Evolutionary conservation across 2,329 filamentous ascomycete species (phyloP).

Genomic region (Hymenoscyphus scutula): DNA sequence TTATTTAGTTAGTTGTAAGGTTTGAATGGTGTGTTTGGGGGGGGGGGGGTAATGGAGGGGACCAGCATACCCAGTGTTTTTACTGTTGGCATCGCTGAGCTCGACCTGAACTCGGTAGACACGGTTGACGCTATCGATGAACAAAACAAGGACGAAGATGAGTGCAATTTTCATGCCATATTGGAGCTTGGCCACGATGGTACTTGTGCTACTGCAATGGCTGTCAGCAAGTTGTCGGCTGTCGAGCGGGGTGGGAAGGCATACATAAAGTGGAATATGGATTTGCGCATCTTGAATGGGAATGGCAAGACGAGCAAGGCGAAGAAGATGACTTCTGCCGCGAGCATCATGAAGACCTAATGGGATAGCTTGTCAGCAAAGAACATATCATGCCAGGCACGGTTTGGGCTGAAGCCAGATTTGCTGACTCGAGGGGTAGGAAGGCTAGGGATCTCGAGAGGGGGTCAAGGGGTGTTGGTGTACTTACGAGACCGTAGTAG

Average conservation of each 20-base stretch:
- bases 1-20: constrained; percentile 26
- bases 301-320: constrained; percentile 80
- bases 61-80: constrained; percentile 37
- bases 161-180: constrained; percentile 99
- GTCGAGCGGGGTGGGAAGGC: constrained; percentile 55
- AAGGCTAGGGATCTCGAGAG: neutral
- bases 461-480: neutral
- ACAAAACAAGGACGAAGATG: constrained; percentile 97
- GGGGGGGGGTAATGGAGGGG: neutral
- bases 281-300: constrained; percentile 63
- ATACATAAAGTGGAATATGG: constrained; percentile 70
- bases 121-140: constrained; percentile 92
- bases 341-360: constrained; percentile 79
- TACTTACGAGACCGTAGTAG: constrained; percentile 49
- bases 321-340: constrained; percentile 81
- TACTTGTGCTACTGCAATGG: constrained; percentile 33
- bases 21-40: too few relatives aligned
- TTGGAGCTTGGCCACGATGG: constrained; percentile 82
- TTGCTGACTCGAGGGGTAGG: neutral
- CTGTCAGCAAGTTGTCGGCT: constrained; percentile 20
- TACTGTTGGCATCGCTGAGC: constrained; percentile 69
- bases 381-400: neutral
- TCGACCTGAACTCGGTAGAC: constrained; percentile 97
- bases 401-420: neutral
- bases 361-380: constrained; percentile 18